These are phyloP conservation scores for Aspergillus sp. DNA, from an alignment of 2,329 filamentous ascomycete genomes.

Conservation along the genomic window DNA sequence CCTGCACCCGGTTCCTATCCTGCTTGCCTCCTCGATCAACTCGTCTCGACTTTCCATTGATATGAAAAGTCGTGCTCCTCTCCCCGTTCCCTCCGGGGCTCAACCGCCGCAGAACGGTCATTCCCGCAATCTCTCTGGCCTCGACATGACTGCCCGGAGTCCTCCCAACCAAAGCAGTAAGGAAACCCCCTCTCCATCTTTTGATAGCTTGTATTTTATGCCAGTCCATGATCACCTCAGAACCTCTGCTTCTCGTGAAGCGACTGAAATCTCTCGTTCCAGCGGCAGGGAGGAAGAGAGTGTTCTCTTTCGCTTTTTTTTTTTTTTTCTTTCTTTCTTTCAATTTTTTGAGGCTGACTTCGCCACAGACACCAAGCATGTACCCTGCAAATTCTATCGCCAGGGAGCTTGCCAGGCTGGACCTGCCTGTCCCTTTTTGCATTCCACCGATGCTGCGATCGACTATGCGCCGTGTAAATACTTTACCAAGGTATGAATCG, in stretches of 20 bases:
- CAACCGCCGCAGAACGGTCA: constrained; percentile 40
- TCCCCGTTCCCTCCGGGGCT: constrained; percentile 37
- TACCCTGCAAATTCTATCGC: constrained; percentile 99
- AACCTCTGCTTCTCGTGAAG: not conserved
- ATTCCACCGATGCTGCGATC: constrained; percentile 79
- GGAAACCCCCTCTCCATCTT: not conserved
- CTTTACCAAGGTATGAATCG: constrained; percentile 78
- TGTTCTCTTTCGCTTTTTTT: not conserved
- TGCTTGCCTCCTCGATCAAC: constrained; percentile 18
- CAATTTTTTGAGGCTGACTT: not conserved
- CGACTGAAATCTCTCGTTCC: not conserved
- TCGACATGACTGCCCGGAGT: constrained; percentile 48
- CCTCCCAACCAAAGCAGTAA: constrained; percentile 44
- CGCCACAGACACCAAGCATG: constrained; percentile 80
- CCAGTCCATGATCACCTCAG: not conserved
- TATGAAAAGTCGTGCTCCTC: constrained; percentile 43
- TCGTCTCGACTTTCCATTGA: constrained; percentile 33
- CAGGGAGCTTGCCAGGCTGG: constrained; percentile 96
- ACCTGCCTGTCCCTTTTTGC: constrained; percentile 92
- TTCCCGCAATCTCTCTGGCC: constrained; percentile 41
- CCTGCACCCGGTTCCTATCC: constrained; percentile 14
- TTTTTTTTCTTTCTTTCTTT: not conserved
- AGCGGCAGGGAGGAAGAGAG: too few relatives aligned
- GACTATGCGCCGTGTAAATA: constrained; percentile 95
- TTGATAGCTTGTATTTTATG: not conserved